phyloP scores from a whole-genome alignment of 805 yeast genomes.

The Cyberlindnera meyerae region DNA sequence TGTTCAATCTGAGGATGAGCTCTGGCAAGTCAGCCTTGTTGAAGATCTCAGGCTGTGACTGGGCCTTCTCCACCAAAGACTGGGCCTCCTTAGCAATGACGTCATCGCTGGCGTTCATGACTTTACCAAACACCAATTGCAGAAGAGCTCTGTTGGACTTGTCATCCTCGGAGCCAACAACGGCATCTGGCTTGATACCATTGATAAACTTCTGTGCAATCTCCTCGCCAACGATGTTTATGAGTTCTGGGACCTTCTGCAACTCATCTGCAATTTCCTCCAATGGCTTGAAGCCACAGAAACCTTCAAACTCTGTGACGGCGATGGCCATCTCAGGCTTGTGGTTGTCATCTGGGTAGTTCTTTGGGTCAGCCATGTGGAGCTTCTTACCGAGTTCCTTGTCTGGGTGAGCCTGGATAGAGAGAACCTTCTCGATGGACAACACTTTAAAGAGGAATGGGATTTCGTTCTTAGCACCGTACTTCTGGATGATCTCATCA shows the following conservation, averaged over 20 bases:
- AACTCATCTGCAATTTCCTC: slow-evolving; percentile 67
- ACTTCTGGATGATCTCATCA: slow-evolving; percentile 51
- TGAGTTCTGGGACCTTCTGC: slow-evolving; percentile 71
- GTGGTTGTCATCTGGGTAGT: slow-evolving; percentile 97
- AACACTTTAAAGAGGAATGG: slow-evolving; percentile 94
- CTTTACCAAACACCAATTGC: slow-evolving; percentile 69
- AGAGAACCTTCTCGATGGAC: slow-evolving; percentile 86
- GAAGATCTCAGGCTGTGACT: slow-evolving; percentile 53
- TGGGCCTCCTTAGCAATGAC: slow-evolving; percentile 51
- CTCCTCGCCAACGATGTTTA: slow-evolving; percentile 61
- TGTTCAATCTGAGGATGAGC: slow-evolving; percentile 69
- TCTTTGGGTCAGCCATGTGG: slow-evolving; percentile 79
- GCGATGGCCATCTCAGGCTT: slow-evolving; percentile 99
- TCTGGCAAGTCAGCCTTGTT: slow-evolving; percentile 53
- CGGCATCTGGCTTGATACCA: slow-evolving; percentile 40
- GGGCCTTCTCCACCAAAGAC: slow-evolving; percentile 62
- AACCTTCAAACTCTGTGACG: slow-evolving; percentile 91
- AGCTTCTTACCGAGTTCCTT: slow-evolving; percentile 73
- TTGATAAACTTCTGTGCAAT: slow-evolving; percentile 47
- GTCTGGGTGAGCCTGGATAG: slow-evolving; percentile 98
- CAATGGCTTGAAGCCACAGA: slow-evolving; percentile 96
- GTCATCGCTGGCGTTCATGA: slow-evolving; percentile 79
- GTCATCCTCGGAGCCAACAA: slow-evolving; percentile 47
- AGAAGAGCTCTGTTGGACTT: slow-evolving; percentile 56
- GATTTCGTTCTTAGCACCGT: slow-evolving; percentile 63